These are phyloP conservation scores for Silene noctiflora DNA, from an alignment of 179 eudicot genomes.

Conservation along the genomic window DNA sequence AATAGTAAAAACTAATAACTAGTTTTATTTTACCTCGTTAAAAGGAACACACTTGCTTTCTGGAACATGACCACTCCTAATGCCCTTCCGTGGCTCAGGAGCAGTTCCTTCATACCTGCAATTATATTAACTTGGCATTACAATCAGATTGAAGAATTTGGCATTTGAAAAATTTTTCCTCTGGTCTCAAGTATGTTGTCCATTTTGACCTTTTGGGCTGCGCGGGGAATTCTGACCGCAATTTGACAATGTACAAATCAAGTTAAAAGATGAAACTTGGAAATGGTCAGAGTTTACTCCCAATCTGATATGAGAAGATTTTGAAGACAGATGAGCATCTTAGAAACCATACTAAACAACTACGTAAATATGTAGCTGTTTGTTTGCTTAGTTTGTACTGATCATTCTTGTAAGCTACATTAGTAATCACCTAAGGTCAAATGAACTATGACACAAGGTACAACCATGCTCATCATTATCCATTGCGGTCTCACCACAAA, in stretches of 20 bases:
- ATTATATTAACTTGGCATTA: conserved; percentile 11
- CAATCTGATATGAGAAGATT: background rate
- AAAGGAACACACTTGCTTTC: conserved; percentile 95
- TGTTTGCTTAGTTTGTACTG: background rate
- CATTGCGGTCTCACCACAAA: no score
- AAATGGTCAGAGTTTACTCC: background rate
- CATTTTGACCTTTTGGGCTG: background rate
- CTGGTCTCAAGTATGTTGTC: background rate
- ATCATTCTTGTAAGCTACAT: background rate
- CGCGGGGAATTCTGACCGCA: background rate
- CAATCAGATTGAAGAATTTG: background rate
- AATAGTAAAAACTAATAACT: background rate
- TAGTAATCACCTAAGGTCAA: background rate
- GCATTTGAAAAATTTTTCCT: background rate
- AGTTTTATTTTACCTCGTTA: conserved; percentile 44
- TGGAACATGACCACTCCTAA: conserved; percentile 93
- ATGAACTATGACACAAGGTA: no score
- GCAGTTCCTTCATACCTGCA: conserved; percentile 83
- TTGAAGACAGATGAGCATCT: background rate
- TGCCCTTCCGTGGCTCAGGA: conserved; percentile 91
- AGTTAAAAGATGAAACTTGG: background rate
- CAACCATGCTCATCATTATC: no score
- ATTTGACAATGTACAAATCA: background rate
- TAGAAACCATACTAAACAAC: background rate
- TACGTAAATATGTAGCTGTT: background rate